A percentile compares a stretch with the other conserved stretches of the same genome.
Evolutionary conservation across 352 stramenopile genomes (phyloP).

Genomic region (Elongisporangium prolatum): DNA sequence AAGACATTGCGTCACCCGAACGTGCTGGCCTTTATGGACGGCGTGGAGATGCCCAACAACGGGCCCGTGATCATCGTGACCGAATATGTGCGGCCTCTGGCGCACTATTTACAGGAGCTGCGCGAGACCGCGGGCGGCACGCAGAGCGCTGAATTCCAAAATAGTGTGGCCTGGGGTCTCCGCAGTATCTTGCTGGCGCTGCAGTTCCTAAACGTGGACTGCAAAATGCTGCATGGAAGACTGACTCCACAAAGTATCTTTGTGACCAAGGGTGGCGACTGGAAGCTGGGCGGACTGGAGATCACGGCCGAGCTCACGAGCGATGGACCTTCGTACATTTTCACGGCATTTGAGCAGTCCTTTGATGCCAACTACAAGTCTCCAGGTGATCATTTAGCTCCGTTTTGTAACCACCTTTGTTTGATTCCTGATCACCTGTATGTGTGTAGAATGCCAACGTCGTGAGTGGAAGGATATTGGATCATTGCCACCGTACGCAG

Average conservation of each 20-base stretch:
- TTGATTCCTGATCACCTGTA: too few species aligned
- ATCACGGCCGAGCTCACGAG: constrained; percentile 83
- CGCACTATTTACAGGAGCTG: constrained; percentile 82
- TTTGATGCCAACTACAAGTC: constrained; percentile 74
- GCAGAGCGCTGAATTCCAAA: constrained; percentile 63
- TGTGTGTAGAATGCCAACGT: constrained; percentile 62
- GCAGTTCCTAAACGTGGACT: constrained; percentile 92
- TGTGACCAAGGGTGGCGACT: constrained; percentile 94
- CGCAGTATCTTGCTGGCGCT: constrained; percentile 91
- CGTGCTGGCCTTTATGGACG: constrained; percentile 88
- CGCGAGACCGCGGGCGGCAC: constrained; percentile 46
- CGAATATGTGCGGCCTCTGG: constrained; percentile 89
- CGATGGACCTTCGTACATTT: constrained; percentile 75
- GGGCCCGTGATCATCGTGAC: constrained; percentile 93
- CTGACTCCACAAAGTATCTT: constrained; percentile 90
- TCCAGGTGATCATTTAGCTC: too few species aligned
- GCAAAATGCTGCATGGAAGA: constrained; percentile 91
- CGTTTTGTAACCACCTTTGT: too few species aligned
- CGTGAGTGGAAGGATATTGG: constrained; percentile 68
- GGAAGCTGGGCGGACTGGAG: constrained; percentile 94
- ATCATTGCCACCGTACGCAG: constrained; percentile 37
- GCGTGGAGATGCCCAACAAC: constrained; percentile 65
- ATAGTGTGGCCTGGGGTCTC: constrained; percentile 91
- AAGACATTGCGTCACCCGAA: constrained; percentile 95
- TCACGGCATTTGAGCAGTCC: constrained; percentile 83